Conservation (phyloP, 148 eudicot genomes). For the Oxyria digyna region DNA sequence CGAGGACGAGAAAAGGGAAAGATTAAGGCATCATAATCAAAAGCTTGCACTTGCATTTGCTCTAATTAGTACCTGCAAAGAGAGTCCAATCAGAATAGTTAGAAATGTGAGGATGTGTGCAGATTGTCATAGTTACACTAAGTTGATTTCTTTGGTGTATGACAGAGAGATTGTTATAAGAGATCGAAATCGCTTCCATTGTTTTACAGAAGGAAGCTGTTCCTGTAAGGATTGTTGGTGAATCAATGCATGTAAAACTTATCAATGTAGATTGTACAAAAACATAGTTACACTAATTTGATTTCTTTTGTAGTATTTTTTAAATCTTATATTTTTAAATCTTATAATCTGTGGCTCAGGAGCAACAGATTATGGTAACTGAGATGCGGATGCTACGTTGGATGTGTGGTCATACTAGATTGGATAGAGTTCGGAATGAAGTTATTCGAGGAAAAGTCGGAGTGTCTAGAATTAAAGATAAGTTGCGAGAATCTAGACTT, state of each 20-base stretch:
- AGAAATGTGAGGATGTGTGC: constrained; percentile 62
- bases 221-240: constrained; percentile 54
- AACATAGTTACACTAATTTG: neutral
- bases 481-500: no score
- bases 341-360: no score
- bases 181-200: constrained; percentile 59
- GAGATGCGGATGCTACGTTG: no score
- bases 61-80: constrained; percentile 28
- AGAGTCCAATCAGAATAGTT: constrained; percentile 35
- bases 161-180: constrained; percentile 32
- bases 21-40: constrained; percentile 46
- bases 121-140: constrained; percentile 54
- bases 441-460: no score
- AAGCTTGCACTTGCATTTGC: constrained; percentile 59
- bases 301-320: neutral
- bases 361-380: no score
- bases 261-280: neutral
- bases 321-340: no score
- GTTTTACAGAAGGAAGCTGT: constrained; percentile 49
- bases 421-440: no score
- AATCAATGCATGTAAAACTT: neutral
- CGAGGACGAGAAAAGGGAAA: constrained; percentile 42
- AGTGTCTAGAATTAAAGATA: no score
- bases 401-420: no score
- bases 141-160: constrained; percentile 38